Conservation (phyloP, 768 basidiomycete genomes). For the Hirschioporus abietinus region DNA sequence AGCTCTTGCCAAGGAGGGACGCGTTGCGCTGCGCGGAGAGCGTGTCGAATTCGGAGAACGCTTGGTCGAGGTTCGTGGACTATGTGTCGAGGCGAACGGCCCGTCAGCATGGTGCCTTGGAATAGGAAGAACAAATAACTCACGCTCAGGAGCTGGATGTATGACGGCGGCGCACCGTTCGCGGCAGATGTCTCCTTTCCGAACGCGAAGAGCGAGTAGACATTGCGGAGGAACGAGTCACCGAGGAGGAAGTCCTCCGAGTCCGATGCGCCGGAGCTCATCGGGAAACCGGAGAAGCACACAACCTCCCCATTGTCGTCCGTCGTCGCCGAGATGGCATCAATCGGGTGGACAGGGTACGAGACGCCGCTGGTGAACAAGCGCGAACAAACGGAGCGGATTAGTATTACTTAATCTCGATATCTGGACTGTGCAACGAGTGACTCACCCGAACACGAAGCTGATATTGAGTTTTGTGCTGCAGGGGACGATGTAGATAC, state of each 20-base stretch:
- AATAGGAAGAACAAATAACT: too few relatives aligned
- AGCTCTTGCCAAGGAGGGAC: not conserved
- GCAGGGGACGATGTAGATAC: conserved; percentile 16
- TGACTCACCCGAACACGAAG: conserved; percentile 12
- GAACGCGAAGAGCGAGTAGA: conserved; percentile 17
- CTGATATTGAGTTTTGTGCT: conserved; percentile 15
- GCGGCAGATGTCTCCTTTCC: conserved; percentile 9
- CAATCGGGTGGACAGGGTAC: conserved; percentile 4
- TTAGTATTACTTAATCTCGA: not conserved
- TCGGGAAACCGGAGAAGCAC: not conserved
- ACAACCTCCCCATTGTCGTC: not conserved
- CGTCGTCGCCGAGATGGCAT: not conserved
- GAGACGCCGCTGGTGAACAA: not conserved
- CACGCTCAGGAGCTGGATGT: conserved; percentile 16
- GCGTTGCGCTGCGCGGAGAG: conserved; percentile 4
- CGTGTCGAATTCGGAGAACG: not conserved
- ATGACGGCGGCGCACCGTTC: conserved; percentile 2
- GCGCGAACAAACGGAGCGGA: not conserved
- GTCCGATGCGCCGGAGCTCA: not conserved
- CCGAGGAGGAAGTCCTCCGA: conserved; percentile 16
- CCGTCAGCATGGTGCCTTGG: too few relatives aligned
- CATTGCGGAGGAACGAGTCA: conserved; percentile 17
- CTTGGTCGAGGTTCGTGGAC: not conserved
- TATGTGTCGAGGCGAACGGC: too few relatives aligned
- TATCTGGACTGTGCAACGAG: not conserved